phyloP scores from a whole-genome alignment of 176 grass and related monocot species.

The Paspalum vaginatum region DNA sequence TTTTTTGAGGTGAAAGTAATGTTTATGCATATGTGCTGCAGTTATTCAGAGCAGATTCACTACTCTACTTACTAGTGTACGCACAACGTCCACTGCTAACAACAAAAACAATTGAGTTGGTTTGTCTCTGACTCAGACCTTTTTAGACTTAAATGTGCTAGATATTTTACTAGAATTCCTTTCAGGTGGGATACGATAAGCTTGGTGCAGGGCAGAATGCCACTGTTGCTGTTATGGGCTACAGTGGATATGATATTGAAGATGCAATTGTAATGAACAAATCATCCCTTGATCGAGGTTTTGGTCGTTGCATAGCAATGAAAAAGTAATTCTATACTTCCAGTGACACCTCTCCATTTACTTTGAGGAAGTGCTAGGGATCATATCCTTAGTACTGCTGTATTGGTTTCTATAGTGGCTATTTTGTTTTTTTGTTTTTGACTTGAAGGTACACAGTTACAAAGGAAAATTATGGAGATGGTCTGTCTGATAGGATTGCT shows the following conservation, averaged over 20 bases:
- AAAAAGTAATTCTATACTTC: slow-evolving; percentile 75
- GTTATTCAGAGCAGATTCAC: slow-evolving; percentile 83
- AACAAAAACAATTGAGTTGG: slow-evolving; percentile 97
- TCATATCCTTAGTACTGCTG: not conserved
- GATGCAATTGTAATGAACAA: slow-evolving; percentile 99
- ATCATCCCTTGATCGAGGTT: slow-evolving; percentile 96
- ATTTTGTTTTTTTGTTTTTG: slow-evolving; percentile 9
- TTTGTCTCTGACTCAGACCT: slow-evolving; percentile 35
- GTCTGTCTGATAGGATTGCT: slow-evolving; percentile 64
- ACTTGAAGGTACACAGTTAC: slow-evolving; percentile 71
- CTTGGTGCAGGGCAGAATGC: slow-evolving; percentile 97
- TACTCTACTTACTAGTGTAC: slow-evolving; percentile 92
- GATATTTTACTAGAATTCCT: slow-evolving; percentile 19
- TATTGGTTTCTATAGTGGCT: slow-evolving; percentile 26
- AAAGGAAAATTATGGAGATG: slow-evolving; percentile 58
- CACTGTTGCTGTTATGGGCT: slow-evolving; percentile 96
- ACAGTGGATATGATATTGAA: slow-evolving; percentile 98
- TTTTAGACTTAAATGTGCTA: not conserved
- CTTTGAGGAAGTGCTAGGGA: slow-evolving; percentile 21
- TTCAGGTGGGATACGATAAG: slow-evolving; percentile 92
- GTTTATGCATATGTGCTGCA: slow-evolving; percentile 44
- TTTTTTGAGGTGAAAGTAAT: slow-evolving; percentile 41
- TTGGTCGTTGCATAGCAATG: slow-evolving; percentile 94
- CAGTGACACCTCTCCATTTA: slow-evolving; percentile 13
- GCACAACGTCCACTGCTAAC: slow-evolving; percentile 91